These are phyloP conservation scores for Ambrosiella cleistominuta DNA, from an alignment of 2,329 filamentous ascomycete genomes.

Conservation along the genomic window DNA sequence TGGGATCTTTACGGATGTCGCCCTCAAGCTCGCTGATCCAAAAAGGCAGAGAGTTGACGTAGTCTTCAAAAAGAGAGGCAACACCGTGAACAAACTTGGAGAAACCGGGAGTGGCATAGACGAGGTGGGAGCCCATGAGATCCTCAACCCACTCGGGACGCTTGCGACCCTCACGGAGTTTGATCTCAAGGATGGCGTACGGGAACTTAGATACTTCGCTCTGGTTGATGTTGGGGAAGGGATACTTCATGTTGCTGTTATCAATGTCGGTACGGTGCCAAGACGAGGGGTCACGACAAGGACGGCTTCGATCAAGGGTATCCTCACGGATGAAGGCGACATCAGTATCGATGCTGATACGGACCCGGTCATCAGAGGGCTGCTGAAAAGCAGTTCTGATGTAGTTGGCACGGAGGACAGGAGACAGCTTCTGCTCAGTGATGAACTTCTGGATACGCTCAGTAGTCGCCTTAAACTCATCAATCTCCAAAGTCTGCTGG, in stretches of 20 bases:
- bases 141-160: constrained; percentile 77
- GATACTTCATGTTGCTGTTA: constrained; percentile 62
- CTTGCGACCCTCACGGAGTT: constrained; percentile 58
- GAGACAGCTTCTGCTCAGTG: constrained; percentile 58
- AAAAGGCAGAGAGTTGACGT: constrained; percentile 91
- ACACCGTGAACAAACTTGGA: constrained; percentile 95
- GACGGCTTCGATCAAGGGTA: constrained; percentile 62
- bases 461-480: constrained; percentile 53
- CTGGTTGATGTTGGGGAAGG: constrained; percentile 72
- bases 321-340: constrained; percentile 71
- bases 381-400: constrained; percentile 92
- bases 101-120: constrained; percentile 77
- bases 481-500: constrained; percentile 45
- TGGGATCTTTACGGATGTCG: constrained; percentile 86
- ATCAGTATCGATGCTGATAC: constrained; percentile 84
- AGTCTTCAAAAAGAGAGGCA: constrained; percentile 80
- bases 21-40: constrained; percentile 85
- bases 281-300: constrained; percentile 69
- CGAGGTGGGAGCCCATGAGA: constrained; percentile 78
- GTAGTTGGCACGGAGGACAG: constrained; percentile 81
- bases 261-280: constrained; percentile 94
- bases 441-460: constrained; percentile 67
- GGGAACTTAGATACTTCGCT: constrained; percentile 86
- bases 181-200: constrained; percentile 82
- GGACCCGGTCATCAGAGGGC: constrained; percentile 73